Evolutionary conservation across 2,329 filamentous ascomycete species (phyloP), one percentile per base, ranked within the genome.

Genomic region (Raffaelea albimanens): DNA sequence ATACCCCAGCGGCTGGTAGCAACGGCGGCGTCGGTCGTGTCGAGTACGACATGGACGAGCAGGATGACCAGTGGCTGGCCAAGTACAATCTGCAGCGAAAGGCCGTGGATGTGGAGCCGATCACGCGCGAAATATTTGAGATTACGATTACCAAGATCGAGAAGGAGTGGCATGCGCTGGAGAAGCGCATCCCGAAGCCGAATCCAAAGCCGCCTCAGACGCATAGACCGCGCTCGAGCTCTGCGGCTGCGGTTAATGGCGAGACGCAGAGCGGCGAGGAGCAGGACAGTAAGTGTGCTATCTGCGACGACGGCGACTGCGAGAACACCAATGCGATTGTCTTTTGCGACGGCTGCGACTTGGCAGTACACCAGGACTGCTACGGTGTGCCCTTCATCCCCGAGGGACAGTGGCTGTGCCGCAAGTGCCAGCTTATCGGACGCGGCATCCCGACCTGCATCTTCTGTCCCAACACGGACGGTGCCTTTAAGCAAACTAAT

Each of bases 41-140:
- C 19, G 93, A 98, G 62, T 98, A 98, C 63, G 93, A 98, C 63
- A 98, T 98, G 93, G 93, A 98, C 60, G 93, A 98, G 66, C 93
- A 98, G 61, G 93, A 98, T 63, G 89, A 95, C 56, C 88, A 90
- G 68, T 98, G 93, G 93, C 71, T 98, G 22, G 85, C 93, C 56
- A 78, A 81, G 36, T 80, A 91, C 61, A 98, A 98, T 58, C 68
- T 71, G 13, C 81, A 85, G 57, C 80, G 93, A 49, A 86, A 82
- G 61, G 75, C 78, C 21, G 78, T 85, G 55, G 81, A 83, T 41
- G 79, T 87, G 20, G 87, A 94, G 56, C 74, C 82, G 2, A 93
- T 98, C 58, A 94, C 90, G 43, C 87, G 90, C 19, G 90, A 95
- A 53, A 81, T 96, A 44, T 96, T 98, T 59, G 93, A 98, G 63